phyloP scores from a whole-genome alignment of 179 eudicot genomes.

The Camellia oleifera region DNA sequence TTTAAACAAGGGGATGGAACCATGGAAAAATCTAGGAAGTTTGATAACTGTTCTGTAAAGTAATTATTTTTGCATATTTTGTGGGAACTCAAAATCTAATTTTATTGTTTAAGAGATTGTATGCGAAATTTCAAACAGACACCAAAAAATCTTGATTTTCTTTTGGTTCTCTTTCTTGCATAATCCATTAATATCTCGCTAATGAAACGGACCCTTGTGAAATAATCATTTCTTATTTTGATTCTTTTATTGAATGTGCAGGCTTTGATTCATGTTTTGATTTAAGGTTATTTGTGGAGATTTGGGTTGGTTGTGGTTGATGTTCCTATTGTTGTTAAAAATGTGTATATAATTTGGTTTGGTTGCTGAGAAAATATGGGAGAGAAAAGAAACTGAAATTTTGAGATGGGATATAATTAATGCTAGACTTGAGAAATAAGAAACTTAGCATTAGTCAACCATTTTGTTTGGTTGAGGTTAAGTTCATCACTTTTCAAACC shows the following conservation, averaged over 20 bases:
- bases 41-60: too few relatives aligned
- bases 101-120: too few relatives aligned
- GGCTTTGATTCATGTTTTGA: not conserved
- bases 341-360: not conserved
- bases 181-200: too few relatives aligned
- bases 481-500: not conserved
- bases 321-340: not conserved
- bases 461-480: too few relatives aligned
- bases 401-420: not conserved
- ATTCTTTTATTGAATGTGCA: not conserved
- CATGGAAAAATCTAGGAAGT: too few relatives aligned
- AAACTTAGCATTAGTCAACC: not conserved
- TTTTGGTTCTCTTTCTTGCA: too few relatives aligned
- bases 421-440: not conserved
- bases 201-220: not conserved
- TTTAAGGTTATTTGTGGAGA: too few relatives aligned
- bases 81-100: too few relatives aligned
- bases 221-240: not conserved
- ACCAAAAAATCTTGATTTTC: too few relatives aligned
- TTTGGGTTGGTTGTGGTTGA: not conserved
- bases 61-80: too few relatives aligned
- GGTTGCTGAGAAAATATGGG: not conserved
- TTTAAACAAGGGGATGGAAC: too few relatives aligned
- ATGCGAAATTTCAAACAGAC: too few relatives aligned
- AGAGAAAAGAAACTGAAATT: not conserved